Evolutionary conservation across 2,329 filamentous ascomycete genomes (phyloP).

Genomic region (Alternaria sp.): DNA sequence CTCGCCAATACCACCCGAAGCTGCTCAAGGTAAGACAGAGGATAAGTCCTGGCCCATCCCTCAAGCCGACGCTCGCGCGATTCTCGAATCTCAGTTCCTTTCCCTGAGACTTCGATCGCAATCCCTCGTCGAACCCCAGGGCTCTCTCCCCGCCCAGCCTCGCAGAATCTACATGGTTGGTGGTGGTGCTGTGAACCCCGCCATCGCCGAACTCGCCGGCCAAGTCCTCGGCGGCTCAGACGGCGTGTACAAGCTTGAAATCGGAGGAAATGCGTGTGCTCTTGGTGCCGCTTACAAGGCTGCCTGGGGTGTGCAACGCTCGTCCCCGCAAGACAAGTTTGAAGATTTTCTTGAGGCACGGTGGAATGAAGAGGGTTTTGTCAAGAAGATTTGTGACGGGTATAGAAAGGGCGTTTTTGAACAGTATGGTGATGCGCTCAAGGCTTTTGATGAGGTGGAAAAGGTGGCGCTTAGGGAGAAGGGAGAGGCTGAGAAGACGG

Average conservation of each 20-base stretch:
- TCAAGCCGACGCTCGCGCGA: conserved; percentile 77
- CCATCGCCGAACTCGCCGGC: conserved; percentile 84
- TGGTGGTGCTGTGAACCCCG: conserved; percentile 86
- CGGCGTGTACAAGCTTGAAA: conserved; percentile 91
- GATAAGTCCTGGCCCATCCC: conserved; percentile 61
- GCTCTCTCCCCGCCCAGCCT: conserved; percentile 78
- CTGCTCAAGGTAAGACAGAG: conserved; percentile 54
- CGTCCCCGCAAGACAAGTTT: conserved; percentile 71
- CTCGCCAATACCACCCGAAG: conserved; percentile 52
- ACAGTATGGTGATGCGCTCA: conserved; percentile 77
- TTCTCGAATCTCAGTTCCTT: conserved; percentile 94
- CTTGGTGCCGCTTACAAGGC: conserved; percentile 95
- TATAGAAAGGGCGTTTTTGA: conserved; percentile 79
- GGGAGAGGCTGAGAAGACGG: conserved; percentile 12
- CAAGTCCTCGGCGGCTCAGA: conserved; percentile 89
- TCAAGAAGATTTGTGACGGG: conserved; percentile 82
- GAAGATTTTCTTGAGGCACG: conserved; percentile 84
- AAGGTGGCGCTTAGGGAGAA: conserved; percentile 20
- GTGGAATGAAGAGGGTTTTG: conserved; percentile 85
- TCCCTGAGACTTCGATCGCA: conserved; percentile 87
- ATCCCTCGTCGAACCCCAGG: conserved; percentile 70
- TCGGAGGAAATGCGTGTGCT: conserved; percentile 94
- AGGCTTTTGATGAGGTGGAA: conserved; percentile 64
- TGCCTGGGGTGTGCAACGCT: conserved; percentile 84
- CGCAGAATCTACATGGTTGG: conserved; percentile 93